Evolutionary conservation across 495 filamentous ascomycete genomes (phyloP).

Genomic region (Hypoxylon lenormandii): DNA sequence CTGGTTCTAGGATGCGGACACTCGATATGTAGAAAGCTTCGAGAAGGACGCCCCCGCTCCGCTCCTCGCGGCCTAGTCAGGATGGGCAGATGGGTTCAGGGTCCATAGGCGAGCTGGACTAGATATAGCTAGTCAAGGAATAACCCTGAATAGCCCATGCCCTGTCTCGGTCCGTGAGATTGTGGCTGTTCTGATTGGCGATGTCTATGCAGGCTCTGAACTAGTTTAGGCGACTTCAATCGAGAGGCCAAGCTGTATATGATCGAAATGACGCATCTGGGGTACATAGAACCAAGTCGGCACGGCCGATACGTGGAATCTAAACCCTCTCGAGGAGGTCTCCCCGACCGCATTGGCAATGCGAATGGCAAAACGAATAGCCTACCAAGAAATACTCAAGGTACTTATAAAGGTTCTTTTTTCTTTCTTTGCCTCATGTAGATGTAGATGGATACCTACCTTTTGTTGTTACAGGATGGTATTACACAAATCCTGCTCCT

Average conservation of each 20-base stretch:
- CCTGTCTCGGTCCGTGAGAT: slow-evolving; percentile 43
- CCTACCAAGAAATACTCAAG: slow-evolving; percentile 27
- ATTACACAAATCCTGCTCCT: slow-evolving; percentile 34
- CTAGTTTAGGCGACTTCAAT: slow-evolving; percentile 33
- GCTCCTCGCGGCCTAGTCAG: slow-evolving; percentile 21
- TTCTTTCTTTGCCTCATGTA: slow-evolving; percentile 6
- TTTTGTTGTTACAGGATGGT: slow-evolving; percentile 7
- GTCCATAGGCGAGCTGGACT: slow-evolving; percentile 20
- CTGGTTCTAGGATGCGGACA: slow-evolving; percentile 23
- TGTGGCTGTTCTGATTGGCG: slow-evolving; percentile 37
- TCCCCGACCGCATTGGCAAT: slow-evolving; percentile 32
- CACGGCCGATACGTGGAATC: slow-evolving; percentile 38
- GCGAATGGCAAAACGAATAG: slow-evolving; percentile 12
- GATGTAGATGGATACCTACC: slow-evolving; percentile 21
- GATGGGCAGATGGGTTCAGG: slow-evolving; percentile 10
- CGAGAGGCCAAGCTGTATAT: slow-evolving; percentile 32
- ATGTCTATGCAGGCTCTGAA: slow-evolving; percentile 22
- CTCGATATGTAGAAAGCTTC: slow-evolving; percentile 39
- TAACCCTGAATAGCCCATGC: slow-evolving; percentile 35
- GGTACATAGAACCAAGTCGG: slow-evolving; percentile 41
- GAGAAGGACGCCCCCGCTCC: slow-evolving; percentile 43
- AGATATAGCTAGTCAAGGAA: slow-evolving; percentile 29
- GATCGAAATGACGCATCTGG: slow-evolving; percentile 46
- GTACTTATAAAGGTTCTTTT: neutral
- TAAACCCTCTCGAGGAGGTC: slow-evolving; percentile 21